A percentile compares a stretch with the other conserved stretches of the same genome.
Evolutionary conservation across 2,329 filamentous ascomycete species (phyloP).

Genomic region (Mollisia scopiformis): DNA sequence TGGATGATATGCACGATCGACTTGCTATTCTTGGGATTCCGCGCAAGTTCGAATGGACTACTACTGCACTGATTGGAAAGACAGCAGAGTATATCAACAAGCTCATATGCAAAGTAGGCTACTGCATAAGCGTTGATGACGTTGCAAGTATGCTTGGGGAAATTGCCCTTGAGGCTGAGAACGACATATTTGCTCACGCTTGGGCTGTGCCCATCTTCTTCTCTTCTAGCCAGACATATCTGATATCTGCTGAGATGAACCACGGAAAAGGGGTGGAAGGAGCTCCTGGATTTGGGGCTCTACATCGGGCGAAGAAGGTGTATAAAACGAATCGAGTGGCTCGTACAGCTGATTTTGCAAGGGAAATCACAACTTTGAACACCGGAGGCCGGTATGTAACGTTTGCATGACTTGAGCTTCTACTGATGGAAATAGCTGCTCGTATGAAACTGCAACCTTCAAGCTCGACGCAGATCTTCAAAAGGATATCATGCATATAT

Average conservation of each 20-base stretch:
- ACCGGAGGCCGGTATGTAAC: not conserved
- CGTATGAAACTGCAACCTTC: slow-evolving; percentile 18
- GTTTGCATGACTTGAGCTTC: not conserved
- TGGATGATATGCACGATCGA: not conserved
- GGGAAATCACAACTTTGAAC: not conserved
- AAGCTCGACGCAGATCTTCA: slow-evolving; percentile 13
- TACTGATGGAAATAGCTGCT: not conserved
- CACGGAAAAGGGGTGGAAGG: not conserved
- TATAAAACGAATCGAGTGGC: not conserved
- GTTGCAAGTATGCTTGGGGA: not conserved
- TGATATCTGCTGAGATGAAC: not conserved
- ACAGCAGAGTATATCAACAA: not conserved
- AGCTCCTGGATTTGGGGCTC: not conserved
- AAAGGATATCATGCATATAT: slow-evolving; percentile 15
- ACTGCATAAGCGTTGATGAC: not conserved
- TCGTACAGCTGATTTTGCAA: not conserved
- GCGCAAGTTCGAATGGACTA: not conserved
- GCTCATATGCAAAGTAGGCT: not conserved
- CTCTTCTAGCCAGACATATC: not conserved
- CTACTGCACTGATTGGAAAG: not conserved
- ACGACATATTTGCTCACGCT: not conserved
- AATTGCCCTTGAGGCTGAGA: not conserved
- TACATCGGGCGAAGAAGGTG: not conserved
- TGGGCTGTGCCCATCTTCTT: not conserved
- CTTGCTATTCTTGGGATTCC: not conserved